Percentiles rank a stretch among this genome's conserved stretches.
These are phyloP conservation scores for Pinus tabuliformis DNA, from an alignment of 75 land plant species.

Conservation along the genomic window DNA sequence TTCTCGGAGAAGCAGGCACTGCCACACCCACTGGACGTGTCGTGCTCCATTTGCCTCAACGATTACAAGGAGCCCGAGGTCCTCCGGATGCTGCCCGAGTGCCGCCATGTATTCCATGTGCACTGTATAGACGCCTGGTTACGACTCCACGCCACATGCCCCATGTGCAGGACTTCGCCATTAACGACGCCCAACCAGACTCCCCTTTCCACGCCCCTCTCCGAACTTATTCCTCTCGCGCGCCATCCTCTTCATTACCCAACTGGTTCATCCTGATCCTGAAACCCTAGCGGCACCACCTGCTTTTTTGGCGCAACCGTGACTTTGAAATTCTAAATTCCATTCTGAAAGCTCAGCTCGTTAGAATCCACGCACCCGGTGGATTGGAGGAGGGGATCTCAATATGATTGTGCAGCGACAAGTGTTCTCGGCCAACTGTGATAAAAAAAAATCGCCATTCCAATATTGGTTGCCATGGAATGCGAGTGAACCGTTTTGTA, in stretches of 20 bases:
- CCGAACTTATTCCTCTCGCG: slow-evolving; percentile 42
- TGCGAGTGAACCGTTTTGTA: too few relatives aligned
- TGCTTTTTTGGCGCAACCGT: too few relatives aligned
- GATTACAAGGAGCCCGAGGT: slow-evolving; percentile 47
- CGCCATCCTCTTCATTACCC: slow-evolving; percentile 15
- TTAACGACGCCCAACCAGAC: slow-evolving; percentile 45
- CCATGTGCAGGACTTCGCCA: slow-evolving; percentile 60
- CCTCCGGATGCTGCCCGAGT: slow-evolving; percentile 48
- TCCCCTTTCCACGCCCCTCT: slow-evolving; percentile 41
- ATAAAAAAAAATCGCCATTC: too few relatives aligned
- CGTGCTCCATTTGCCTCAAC: slow-evolving; percentile 59
- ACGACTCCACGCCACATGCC: slow-evolving; percentile 50
- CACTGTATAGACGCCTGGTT: slow-evolving; percentile 66
- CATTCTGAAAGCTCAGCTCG: too few relatives aligned
- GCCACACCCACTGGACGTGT: background rate
- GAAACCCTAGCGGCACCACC: too few relatives aligned
- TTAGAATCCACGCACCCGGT: too few relatives aligned
- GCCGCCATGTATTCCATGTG: slow-evolving; percentile 57
- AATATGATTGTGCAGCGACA: too few relatives aligned
- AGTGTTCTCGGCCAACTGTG: too few relatives aligned
- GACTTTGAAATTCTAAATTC: too few relatives aligned
- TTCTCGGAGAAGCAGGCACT: slow-evolving; percentile 12
- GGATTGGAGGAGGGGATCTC: too few relatives aligned
- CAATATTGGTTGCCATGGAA: too few relatives aligned
- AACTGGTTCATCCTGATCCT: too few relatives aligned